Conservation (phyloP, 352 stramenopile species). For the Globisporangium cystogenes region DNA sequence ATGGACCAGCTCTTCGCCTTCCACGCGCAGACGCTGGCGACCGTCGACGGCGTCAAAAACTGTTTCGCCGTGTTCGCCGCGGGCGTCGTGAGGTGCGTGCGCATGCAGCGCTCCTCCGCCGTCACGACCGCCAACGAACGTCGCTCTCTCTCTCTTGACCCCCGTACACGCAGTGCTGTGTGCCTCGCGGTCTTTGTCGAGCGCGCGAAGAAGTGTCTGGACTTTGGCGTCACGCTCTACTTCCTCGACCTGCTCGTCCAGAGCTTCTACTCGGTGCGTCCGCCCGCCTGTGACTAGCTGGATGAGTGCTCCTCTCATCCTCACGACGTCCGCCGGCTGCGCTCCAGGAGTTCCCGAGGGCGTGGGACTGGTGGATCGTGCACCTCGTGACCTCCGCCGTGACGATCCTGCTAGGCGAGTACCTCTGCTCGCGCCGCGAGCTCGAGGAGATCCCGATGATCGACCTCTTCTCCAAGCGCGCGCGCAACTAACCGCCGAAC, state of each 20-base stretch:
- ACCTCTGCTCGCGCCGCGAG: slow-evolving; percentile 82
- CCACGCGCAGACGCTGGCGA: slow-evolving; percentile 69
- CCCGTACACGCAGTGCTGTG: slow-evolving; percentile 61
- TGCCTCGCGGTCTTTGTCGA: slow-evolving; percentile 81
- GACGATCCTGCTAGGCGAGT: slow-evolving; percentile 84
- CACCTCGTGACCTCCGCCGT: slow-evolving; percentile 58
- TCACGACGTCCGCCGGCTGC: background rate
- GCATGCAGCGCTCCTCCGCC: too few species aligned
- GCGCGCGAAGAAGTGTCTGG: slow-evolving; percentile 87
- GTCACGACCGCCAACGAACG: too few species aligned
- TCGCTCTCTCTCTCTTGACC: background rate
- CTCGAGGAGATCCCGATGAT: slow-evolving; percentile 88
- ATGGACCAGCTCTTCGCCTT: slow-evolving; percentile 86
- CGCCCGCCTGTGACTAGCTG: too few species aligned
- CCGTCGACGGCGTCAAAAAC: slow-evolving; percentile 77
- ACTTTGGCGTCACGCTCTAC: slow-evolving; percentile 89
- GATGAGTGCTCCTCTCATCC: background rate
- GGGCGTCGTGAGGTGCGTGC: slow-evolving; percentile 35
- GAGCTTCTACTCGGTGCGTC: slow-evolving; percentile 75
- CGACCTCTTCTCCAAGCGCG: slow-evolving; percentile 73
- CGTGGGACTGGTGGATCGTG: slow-evolving; percentile 87
- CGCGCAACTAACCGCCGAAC: slow-evolving; percentile 32
- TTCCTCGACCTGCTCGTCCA: slow-evolving; percentile 81
- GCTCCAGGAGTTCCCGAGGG: slow-evolving; percentile 69
- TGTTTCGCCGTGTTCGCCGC: slow-evolving; percentile 62